Conservation (phyloP, 768 basidiomycete species). For the Trametes sanguinea region DNA sequence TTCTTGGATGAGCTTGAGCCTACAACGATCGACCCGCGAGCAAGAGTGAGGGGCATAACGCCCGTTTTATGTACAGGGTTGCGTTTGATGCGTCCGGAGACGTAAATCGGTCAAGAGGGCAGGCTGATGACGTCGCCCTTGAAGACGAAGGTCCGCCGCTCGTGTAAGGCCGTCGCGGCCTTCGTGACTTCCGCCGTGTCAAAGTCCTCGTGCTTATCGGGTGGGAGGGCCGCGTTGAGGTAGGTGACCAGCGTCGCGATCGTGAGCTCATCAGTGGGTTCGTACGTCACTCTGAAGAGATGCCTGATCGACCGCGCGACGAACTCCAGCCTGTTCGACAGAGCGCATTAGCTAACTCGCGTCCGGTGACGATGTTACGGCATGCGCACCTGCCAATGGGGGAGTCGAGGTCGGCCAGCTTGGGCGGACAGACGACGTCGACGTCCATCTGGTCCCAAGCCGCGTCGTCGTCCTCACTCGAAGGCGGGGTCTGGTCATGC, state of each 20-base stretch:
- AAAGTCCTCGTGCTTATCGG: conserved; percentile 80
- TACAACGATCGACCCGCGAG: too few relatives aligned
- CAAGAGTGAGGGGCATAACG: neutral
- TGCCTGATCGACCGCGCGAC: conserved; percentile 60
- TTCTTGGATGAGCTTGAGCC: neutral
- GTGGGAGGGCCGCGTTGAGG: conserved; percentile 74
- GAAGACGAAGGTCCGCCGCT: conserved; percentile 33
- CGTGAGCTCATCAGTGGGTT: conserved; percentile 63
- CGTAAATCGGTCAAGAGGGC: neutral
- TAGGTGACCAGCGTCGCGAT: conserved; percentile 70
- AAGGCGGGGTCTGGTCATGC: conserved; percentile 10
- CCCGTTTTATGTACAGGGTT: conserved; percentile 6
- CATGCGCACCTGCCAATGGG: conserved; percentile 58
- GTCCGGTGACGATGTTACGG: conserved; percentile 7
- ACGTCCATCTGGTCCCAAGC: conserved; percentile 27
- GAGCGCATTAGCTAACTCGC: conserved; percentile 16
- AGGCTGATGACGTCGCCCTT: conserved; percentile 37
- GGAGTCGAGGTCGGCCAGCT: conserved; percentile 61
- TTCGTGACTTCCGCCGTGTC: conserved; percentile 68
- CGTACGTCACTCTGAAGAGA: conserved; percentile 71
- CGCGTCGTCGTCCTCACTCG: conserved; percentile 30
- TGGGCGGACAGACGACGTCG: conserved; percentile 15
- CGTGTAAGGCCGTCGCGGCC: conserved; percentile 34
- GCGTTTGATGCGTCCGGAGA: neutral
- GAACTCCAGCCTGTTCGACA: conserved; percentile 51